Base-by-base conservation (phyloP, 1,284 basidiomycete species). In the Ceraceosorus guamensis region DNA sequence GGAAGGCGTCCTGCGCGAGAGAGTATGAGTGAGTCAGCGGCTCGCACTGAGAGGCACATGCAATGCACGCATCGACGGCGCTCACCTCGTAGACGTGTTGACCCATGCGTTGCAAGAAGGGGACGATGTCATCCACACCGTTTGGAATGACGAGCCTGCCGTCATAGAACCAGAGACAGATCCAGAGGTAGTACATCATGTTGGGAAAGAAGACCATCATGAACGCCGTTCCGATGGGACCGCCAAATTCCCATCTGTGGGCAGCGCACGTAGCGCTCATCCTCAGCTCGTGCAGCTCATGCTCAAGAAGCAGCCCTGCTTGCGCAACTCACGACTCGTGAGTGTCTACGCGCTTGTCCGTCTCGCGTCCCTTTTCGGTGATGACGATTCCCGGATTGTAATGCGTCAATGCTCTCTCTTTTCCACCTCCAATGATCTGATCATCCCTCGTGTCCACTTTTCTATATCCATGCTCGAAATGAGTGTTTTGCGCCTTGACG, bases 111-210 rank as follows among this genome's bases (percentile, higher is more conserved):
- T 78, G 72, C 33, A 95, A 77, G 81, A 93, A 95, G 1, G 92
- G 90, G 56, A 79, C 69, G 53, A 92, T 81, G 64, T 90, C 88
- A 48, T 83, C 83, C 24, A 84, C 57, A 10, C 87, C 87, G 34
- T 79, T 79, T 34, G 91, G 91, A 65, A 83, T 79, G n/a, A 88
- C 84, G 45, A 95, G 80, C 67, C 83, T 81, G 53, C 93, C 93
- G 66, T 96, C 87, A 76, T 97, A 92, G 78, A 91, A 95, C 84
- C 88, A 91, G 43, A 97, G 82, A 58, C 95, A 99, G 66, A 91
- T 90, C 89, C 91, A 97, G 66, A 98, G 84, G 80, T 98, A 98
- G 79, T 97, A 97, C 92, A 91, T 90, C 62, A 89, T 81, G 41
- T 85, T 77, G 0, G 93, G 93, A 78, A 98, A 99, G 52, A 88